Evolutionary conservation across 2,329 filamentous ascomycete genomes (phyloP).

Genomic region (Fusarium penzigii): DNA sequence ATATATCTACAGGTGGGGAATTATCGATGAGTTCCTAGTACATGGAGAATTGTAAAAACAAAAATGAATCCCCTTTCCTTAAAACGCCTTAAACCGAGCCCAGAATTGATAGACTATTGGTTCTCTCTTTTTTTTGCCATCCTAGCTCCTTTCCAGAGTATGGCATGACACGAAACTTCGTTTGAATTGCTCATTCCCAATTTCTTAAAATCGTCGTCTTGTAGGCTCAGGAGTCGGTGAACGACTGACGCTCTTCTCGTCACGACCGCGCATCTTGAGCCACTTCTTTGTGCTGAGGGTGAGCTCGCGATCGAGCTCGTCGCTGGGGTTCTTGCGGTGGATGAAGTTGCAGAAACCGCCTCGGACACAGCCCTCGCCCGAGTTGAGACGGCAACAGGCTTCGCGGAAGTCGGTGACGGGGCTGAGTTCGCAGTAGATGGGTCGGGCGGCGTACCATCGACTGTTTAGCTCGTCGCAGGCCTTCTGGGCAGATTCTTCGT

Average conservation of each 20-base stretch:
- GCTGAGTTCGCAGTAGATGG: constrained; percentile 96
- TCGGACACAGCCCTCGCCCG: constrained; percentile 90
- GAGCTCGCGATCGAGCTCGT: constrained; percentile 86
- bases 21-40: constrained; percentile 16
- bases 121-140: constrained; percentile 11
- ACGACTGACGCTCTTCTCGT: constrained; percentile 77
- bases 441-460: constrained; percentile 94
- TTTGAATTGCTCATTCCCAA: neutral
- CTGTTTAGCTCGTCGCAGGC: constrained; percentile 93
- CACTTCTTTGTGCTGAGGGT: constrained; percentile 94
- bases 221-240: constrained; percentile 87
- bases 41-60: constrained; percentile 10
- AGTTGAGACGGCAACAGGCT: constrained; percentile 93
- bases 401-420: constrained; percentile 98
- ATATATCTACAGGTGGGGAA: constrained; percentile 20
- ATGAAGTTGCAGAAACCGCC: constrained; percentile 99
- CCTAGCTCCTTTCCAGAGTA: neutral
- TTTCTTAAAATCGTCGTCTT: constrained; percentile 64
- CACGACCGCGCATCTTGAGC: constrained; percentile 80
- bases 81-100: constrained; percentile 30
- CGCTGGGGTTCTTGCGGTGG: constrained; percentile 89
- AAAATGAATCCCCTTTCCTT: constrained; percentile 19
- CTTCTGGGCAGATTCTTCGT: constrained; percentile 92
- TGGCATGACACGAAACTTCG: constrained; percentile 5
- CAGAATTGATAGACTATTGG: constrained; percentile 3